phyloP scores from a whole-genome alignment of 2,329 filamentous ascomycete species.

The Colletotrichum graminicola region DNA sequence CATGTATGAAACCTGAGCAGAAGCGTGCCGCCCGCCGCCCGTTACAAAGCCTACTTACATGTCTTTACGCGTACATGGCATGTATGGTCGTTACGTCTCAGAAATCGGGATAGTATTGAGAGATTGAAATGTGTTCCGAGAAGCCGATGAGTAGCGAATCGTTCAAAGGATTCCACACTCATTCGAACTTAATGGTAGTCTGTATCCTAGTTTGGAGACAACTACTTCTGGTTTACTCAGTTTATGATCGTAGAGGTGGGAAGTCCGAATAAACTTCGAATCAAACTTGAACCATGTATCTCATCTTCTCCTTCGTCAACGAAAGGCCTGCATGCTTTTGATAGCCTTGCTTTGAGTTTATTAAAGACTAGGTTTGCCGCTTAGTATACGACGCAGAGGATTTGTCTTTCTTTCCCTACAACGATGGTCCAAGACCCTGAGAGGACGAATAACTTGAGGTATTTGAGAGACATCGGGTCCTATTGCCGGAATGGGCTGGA shows the following conservation, averaged over 20 bases:
- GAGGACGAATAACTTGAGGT: not conserved
- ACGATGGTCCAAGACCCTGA: no score
- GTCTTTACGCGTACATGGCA: not conserved
- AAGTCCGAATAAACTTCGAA: no score
- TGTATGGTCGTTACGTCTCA: not conserved
- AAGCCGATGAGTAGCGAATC: not conserved
- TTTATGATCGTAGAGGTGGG: no score
- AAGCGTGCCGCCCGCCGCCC: no score
- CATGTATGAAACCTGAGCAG: not conserved
- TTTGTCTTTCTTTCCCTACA: no score
- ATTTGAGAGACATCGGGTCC: not conserved
- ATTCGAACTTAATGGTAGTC: not conserved
- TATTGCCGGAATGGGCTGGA: not conserved
- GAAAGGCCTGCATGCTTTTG: no score
- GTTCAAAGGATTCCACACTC: not conserved
- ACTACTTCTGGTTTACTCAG: not conserved
- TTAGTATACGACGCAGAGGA: no score
- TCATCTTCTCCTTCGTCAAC: no score
- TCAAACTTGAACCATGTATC: no score
- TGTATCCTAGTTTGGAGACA: not conserved
- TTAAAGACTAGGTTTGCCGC: no score
- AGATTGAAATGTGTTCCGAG: not conserved
- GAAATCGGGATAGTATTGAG: not conserved
- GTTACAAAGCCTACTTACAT: not conserved
- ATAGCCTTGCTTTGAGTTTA: no score